Base-by-base conservation (phyloP, 106 monocot species). In the Dendrobium catenatum region DNA sequence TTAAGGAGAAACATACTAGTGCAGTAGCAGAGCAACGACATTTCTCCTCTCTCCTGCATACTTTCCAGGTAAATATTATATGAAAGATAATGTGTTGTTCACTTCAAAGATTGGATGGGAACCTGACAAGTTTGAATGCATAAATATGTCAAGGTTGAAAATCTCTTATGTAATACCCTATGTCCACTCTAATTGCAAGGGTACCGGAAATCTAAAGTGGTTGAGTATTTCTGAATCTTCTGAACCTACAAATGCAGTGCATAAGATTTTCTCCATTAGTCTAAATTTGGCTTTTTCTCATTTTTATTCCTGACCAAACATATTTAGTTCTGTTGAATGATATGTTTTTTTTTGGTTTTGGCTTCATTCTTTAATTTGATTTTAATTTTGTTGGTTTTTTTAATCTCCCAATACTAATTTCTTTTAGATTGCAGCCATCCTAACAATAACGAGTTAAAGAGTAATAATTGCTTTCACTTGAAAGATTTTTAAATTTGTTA, bases 31-130 rank as follows among this genome's bases (percentile, higher is more conserved):
- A 82, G 66, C 82, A 79, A 70, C 79, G 79, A 3, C 55, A 72
- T 44, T 88, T 88, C 54, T 79, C 84, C 49, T 82, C 79, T 41
- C 81, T 84, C 68, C 68, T 88, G 8, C 81, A 84, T 44, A 73
- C 81, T 76, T 79, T 85, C 75, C 87, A 84, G 81, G 87, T 81
- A 43, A 87, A 51, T 15, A 13, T 51, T 51, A 15, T 51, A 15
- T 51, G 51, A 51, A 51, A 15, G 51, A 51, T 51, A 51, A 51
- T 64, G 64, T 13, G 51, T 51, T 64, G 64, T 64, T 64, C 24
- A 64, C 64, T 26, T 26, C 24, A 22, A 59, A 7, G 26, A 2
- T 16, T 13, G 51, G 51, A 51, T 11, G 51, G 15, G 13, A 10
- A 51, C 51, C 51, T 13, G 3, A 22, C 64, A 64, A 9, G 8